Conservation (phyloP, 345 rosid species). For the Lepidium africanum region DNA sequence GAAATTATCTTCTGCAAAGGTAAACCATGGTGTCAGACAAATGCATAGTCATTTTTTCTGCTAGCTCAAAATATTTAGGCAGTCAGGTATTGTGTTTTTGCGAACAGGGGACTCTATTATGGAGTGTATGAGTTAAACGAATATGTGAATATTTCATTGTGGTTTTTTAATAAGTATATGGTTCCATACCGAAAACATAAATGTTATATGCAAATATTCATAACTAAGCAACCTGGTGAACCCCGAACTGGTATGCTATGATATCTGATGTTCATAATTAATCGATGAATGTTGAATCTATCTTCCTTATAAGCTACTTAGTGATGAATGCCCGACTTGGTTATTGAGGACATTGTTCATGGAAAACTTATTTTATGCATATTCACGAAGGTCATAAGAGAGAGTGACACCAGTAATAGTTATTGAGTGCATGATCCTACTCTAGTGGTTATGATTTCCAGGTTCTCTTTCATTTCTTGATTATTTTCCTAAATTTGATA, state of each 20-base stretch:
- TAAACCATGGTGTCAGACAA: conserved; percentile 23
- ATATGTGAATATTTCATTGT: background rate
- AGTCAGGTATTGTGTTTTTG: background rate
- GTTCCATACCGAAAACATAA: background rate
- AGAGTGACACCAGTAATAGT: background rate
- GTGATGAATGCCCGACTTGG: background rate
- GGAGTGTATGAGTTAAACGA: background rate
- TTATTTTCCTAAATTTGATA: background rate
- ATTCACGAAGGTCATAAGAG: background rate
- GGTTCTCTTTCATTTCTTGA: background rate
- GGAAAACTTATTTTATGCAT: background rate
- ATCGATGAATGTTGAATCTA: no score
- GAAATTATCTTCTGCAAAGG: conserved; percentile 62
- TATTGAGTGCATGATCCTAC: background rate
- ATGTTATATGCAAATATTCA: no score
- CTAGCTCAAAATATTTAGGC: background rate
- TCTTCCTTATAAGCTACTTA: background rate
- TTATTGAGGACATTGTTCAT: background rate
- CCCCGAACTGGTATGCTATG: background rate
- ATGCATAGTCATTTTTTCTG: background rate
- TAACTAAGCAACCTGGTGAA: background rate
- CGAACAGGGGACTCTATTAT: background rate
- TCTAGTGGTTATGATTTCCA: background rate
- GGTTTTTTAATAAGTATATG: background rate
- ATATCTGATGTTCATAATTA: background rate